A percentile compares a stretch with the other conserved stretches of the same genome.
Conservation (phyloP, 2,329 filamentous ascomycete species). For the Talaromyces atroroseus region DNA sequence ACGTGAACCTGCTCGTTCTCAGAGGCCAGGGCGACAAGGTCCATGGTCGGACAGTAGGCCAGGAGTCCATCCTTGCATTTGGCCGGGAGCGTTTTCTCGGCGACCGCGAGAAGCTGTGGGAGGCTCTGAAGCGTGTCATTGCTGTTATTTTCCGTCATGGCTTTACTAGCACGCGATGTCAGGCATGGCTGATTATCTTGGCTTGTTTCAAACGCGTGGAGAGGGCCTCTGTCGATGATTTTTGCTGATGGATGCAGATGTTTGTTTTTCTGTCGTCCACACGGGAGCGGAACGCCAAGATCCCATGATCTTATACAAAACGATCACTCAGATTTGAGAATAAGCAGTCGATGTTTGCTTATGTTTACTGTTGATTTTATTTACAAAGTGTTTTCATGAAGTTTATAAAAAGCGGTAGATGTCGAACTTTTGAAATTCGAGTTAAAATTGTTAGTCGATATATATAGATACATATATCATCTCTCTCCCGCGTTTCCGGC, state of each 20-base stretch:
- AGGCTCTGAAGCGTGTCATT: background rate
- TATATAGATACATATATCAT: too few species aligned
- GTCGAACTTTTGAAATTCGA: too few species aligned
- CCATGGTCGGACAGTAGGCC: slow-evolving; percentile 76
- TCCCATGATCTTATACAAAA: background rate
- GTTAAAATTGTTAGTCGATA: too few species aligned
- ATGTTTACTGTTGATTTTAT: too few species aligned
- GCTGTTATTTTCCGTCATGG: background rate
- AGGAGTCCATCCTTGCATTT: slow-evolving; percentile 48
- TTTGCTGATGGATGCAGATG: background rate
- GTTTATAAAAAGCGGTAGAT: too few species aligned
- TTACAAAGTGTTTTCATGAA: too few species aligned
- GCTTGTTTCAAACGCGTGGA: background rate
- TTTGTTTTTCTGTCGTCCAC: too few species aligned
- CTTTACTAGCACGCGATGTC: background rate
- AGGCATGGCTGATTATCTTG: background rate
- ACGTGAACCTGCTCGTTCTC: slow-evolving; percentile 65
- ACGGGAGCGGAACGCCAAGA: background rate
- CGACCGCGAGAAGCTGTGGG: slow-evolving; percentile 33
- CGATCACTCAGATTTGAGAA: background rate
- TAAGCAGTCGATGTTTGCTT: too few species aligned
- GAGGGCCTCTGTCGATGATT: background rate
- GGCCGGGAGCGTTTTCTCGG: slow-evolving; percentile 36
- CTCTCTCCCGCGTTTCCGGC: too few species aligned
- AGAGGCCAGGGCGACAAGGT: slow-evolving; percentile 69